Conservation (phyloP, 2,329 filamentous ascomycete genomes). For the Albifimbria verrucaria region DNA sequence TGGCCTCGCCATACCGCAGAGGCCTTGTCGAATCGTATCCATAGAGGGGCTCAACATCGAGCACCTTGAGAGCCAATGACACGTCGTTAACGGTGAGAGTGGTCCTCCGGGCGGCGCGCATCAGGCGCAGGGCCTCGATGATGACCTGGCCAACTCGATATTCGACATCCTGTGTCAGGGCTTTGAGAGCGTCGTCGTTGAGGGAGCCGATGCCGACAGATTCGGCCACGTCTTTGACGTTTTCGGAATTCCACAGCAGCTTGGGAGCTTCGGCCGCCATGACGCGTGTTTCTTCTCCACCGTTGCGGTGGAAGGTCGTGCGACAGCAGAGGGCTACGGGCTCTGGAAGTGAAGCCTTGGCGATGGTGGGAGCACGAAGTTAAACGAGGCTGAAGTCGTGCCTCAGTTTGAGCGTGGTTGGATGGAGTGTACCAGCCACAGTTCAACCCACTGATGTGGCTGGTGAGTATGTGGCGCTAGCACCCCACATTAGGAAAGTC, state of each 20-base stretch:
- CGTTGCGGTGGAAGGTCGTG: not conserved
- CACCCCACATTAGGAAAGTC: not conserved
- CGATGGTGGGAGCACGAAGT: not conserved
- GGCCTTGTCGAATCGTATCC: slow-evolving; percentile 92
- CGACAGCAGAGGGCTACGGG: not conserved
- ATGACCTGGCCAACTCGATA: slow-evolving; percentile 92
- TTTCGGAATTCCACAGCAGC: slow-evolving; percentile 91
- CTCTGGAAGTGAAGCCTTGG: not conserved
- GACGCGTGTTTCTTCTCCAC: too few species aligned
- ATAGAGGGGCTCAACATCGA: slow-evolving; percentile 93
- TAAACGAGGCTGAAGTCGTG: not conserved
- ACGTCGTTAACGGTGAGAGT: slow-evolving; percentile 87
- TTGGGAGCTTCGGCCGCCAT: slow-evolving; percentile 41
- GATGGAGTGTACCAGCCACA: too few species aligned
- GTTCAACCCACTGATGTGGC: not conserved
- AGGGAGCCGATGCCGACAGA: slow-evolving; percentile 84
- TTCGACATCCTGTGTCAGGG: slow-evolving; percentile 89
- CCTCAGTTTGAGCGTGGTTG: not conserved
- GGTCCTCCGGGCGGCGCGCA: slow-evolving; percentile 86
- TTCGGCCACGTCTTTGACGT: slow-evolving; percentile 92
- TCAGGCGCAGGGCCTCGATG: slow-evolving; percentile 91
- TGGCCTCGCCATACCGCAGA: slow-evolving; percentile 88
- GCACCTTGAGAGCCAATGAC: slow-evolving; percentile 75
- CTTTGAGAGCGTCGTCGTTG: slow-evolving; percentile 80
- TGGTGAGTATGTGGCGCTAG: not conserved